Conservation (phyloP, 495 filamentous ascomycete species). For the Aspergillus leporis region DNA sequence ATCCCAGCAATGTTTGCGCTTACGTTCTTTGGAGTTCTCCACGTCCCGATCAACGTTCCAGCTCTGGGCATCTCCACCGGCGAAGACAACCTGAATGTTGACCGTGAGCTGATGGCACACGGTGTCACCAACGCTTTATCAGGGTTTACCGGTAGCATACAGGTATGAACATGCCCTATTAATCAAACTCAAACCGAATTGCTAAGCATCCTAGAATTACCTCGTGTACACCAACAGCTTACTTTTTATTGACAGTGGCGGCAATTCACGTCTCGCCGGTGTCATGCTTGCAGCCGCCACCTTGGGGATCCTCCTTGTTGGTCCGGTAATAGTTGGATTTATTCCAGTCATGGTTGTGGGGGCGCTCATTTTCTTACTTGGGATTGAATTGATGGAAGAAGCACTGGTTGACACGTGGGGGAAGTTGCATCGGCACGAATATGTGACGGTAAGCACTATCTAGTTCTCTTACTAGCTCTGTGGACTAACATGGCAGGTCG, state of each 20-base stretch:
- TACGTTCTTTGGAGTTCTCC: constrained; percentile 95
- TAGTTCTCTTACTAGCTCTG: background rate
- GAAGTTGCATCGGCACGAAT: constrained; percentile 81
- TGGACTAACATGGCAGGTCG: constrained; percentile 54
- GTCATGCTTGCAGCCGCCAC: constrained; percentile 82
- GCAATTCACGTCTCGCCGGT: constrained; percentile 81
- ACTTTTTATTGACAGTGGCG: constrained; percentile 91
- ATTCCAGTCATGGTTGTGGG: constrained; percentile 98
- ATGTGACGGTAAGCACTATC: constrained; percentile 66
- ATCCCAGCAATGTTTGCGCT: constrained; percentile 95
- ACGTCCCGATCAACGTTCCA: constrained; percentile 97
- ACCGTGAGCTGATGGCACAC: constrained; percentile 90
- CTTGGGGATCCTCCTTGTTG: constrained; percentile 75
- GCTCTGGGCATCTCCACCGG: constrained; percentile 84
- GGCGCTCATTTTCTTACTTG: constrained; percentile 87
- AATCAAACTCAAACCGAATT: background rate
- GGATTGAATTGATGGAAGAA: constrained; percentile 85
- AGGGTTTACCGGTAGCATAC: constrained; percentile 82
- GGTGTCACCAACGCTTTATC: constrained; percentile 91
- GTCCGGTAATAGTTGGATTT: constrained; percentile 84
- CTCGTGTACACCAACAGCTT: constrained; percentile 94
- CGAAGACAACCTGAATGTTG: constrained; percentile 86
- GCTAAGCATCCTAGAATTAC: constrained; percentile 64
- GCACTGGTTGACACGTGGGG: constrained; percentile 86
- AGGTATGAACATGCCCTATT: constrained; percentile 43